Base-by-base conservation (phyloP, 2,329 filamentous ascomycete species). In the Aspergillus sp. region DNA sequence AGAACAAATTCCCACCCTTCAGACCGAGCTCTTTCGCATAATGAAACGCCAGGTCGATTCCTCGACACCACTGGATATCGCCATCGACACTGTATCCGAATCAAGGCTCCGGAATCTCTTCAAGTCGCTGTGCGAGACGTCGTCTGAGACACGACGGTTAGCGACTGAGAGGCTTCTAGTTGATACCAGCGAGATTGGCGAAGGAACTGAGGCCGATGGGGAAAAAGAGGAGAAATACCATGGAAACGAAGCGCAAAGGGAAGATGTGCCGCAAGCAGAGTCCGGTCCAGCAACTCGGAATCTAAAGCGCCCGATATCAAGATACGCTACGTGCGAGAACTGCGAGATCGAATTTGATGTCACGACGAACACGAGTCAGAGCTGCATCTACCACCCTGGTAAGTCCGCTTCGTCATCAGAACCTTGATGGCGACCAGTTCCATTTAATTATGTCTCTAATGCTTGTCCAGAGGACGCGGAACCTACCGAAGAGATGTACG, bases 331-430 rank as follows among this genome's bases (percentile, higher is more conserved):
- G 15, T 59, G 56, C 38, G 2, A 5, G 13, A 58, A 58, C 7
- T 58, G 56, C 34, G 23, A 34, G 4, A 11, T 43, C 4, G 56
- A 58, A 13, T 58, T 52, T 22, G 56, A 58, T 17, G 56, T 58
- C 19, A 58, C 30, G 9, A 15, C n/a, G 7, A 58, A 58, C 30
- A 52, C 34, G 6, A 52, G 56, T 17, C 23, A 28, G 19, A 45
- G 47, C 22, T 58, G 56, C 38, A 58, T 9, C 4, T 50, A 30
- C 13, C 48, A 50, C 17, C 47, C 55, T 4, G 22, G 48, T 58
- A 58, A 45, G 47, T 22, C 25, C 25, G 25, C 31, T 38, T 11
- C 13, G 3, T 11, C 31, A 3, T 38, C 31, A 38, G 3, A 38
- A 38, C 31, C 9, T 7, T 4, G 25, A 4, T 28, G 6, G 3